Percentiles rank a stretch among this genome's conserved stretches.
Conservation (phyloP, 148 eudicot genomes). For the Chenopodium quinoa region DNA sequence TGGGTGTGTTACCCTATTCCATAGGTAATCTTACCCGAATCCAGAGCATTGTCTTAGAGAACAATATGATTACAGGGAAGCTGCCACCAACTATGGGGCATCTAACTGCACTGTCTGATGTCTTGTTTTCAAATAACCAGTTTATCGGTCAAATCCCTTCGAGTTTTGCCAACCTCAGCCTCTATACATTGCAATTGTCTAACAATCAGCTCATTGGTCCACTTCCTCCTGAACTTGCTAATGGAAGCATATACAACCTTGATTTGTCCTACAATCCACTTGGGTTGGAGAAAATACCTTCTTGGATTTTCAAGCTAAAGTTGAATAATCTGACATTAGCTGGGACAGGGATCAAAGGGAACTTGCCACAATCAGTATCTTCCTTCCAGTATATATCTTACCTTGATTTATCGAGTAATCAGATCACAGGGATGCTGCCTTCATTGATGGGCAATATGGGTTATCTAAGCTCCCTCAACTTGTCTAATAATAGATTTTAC, state of each 20-base stretch:
- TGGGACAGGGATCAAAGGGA: conserved; percentile 51
- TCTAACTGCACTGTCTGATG: conserved; percentile 34
- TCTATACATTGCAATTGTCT: conserved; percentile 48
- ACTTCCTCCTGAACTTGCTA: conserved; percentile 43
- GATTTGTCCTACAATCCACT: conserved; percentile 69
- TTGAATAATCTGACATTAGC: conserved; percentile 48
- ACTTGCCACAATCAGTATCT: conserved; percentile 40
- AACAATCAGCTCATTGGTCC: conserved; percentile 48
- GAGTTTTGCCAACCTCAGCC: conserved; percentile 46
- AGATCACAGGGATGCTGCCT: conserved; percentile 55
- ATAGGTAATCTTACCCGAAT: conserved; percentile 45
- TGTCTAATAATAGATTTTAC: conserved; percentile 55
- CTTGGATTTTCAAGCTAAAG: conserved; percentile 29
- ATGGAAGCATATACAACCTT: conserved; percentile 29
- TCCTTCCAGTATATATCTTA: neutral
- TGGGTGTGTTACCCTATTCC: conserved; percentile 42
- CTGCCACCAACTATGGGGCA: conserved; percentile 56
- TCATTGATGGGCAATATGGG: conserved; percentile 74
- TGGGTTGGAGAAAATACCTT: conserved; percentile 38
- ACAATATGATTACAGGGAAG: conserved; percentile 50
- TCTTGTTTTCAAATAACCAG: conserved; percentile 46
- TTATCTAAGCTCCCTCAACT: conserved; percentile 46
- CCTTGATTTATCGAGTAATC: conserved; percentile 67
- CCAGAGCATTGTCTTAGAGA: conserved; percentile 40
- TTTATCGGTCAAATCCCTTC: conserved; percentile 59